Percentiles rank a stretch among this genome's conserved stretches.
These are phyloP conservation scores for Shiraia sp. DNA, from an alignment of 2,329 filamentous ascomycete species.

Conservation along the genomic window DNA sequence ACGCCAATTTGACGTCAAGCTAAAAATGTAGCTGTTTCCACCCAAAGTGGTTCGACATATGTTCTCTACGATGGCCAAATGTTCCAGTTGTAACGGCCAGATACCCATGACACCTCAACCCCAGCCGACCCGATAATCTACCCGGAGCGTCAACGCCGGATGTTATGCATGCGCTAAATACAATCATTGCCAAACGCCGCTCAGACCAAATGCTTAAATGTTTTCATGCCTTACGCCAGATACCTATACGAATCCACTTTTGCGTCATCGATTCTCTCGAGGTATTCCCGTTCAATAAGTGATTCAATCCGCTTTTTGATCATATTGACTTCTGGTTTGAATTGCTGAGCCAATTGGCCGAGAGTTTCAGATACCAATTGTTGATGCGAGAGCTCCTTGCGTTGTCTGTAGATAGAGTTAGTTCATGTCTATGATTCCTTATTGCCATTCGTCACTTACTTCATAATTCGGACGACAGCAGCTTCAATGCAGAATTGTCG, in stretches of 20 bases:
- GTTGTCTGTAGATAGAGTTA: constrained; percentile 59
- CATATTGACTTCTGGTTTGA: constrained; percentile 75
- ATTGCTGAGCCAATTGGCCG: constrained; percentile 67
- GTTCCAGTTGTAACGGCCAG: no score
- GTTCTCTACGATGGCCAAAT: no score
- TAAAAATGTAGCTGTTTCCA: no score
- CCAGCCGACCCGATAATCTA: no score
- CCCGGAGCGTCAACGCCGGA: no score
- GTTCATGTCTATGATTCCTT: not conserved
- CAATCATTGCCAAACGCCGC: constrained; percentile 11
- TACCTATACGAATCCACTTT: constrained; percentile 69
- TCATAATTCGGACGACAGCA: constrained; percentile 81
- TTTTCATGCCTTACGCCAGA: constrained; percentile 59
- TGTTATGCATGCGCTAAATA: constrained; percentile 3
- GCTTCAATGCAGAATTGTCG: constrained; percentile 74
- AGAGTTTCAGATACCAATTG: constrained; percentile 74
- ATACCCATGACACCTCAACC: no score
- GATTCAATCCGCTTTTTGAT: constrained; percentile 83
- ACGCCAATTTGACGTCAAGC: no score
- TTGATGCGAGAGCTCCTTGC: constrained; percentile 71
- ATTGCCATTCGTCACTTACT: constrained; percentile 60
- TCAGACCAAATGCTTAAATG: not conserved
- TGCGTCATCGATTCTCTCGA: constrained; percentile 73
- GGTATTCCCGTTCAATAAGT: constrained; percentile 75
- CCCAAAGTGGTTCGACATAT: no score